Conservation (phyloP, 805 yeast genomes). For the Wickerhamomyces rabaulensis region DNA sequence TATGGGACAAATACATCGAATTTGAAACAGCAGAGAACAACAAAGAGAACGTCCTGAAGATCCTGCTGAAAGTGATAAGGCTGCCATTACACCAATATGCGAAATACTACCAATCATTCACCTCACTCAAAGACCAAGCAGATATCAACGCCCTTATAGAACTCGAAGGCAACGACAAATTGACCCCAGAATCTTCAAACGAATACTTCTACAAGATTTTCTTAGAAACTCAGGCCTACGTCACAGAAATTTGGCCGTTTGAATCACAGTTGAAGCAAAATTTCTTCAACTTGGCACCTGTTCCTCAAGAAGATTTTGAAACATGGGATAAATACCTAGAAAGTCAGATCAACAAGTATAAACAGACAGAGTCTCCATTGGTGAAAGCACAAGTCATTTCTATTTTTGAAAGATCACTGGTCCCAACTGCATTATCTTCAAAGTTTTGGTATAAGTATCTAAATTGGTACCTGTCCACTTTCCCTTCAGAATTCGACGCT, state of each 20-base stretch:
- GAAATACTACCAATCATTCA: constrained; percentile 53
- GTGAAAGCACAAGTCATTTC: constrained; percentile 29
- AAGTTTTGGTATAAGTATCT: constrained; percentile 67
- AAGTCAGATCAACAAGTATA: constrained; percentile 38
- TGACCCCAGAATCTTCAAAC: constrained; percentile 8
- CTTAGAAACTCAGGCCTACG: constrained; percentile 15
- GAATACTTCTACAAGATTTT: constrained; percentile 13
- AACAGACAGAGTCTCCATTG: constrained; percentile 12
- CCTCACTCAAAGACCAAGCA: constrained; percentile 24
- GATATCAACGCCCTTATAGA: constrained; percentile 9
- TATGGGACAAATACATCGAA: constrained; percentile 78
- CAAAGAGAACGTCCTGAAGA: constrained; percentile 31
- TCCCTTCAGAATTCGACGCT: constrained; percentile 24
- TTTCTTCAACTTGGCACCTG: constrained; percentile 46
- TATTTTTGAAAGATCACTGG: constrained; percentile 67
- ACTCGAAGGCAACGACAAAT: constrained; percentile 11
- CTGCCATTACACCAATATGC: constrained; percentile 88
- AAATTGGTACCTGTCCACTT: constrained; percentile 39
- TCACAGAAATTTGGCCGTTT: constrained; percentile 52
- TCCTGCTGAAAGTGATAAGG: constrained; percentile 40
- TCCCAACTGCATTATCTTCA: constrained; percentile 58
- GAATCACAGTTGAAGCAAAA: constrained; percentile 61
- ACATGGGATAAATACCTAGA: constrained; percentile 64
- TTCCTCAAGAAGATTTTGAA: constrained; percentile 37
- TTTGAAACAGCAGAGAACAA: constrained; percentile 43